Evolutionary conservation across 805 yeast genomes (phyloP).

Genomic region (Hanseniaspora pseudoguilliermondii): DNA sequence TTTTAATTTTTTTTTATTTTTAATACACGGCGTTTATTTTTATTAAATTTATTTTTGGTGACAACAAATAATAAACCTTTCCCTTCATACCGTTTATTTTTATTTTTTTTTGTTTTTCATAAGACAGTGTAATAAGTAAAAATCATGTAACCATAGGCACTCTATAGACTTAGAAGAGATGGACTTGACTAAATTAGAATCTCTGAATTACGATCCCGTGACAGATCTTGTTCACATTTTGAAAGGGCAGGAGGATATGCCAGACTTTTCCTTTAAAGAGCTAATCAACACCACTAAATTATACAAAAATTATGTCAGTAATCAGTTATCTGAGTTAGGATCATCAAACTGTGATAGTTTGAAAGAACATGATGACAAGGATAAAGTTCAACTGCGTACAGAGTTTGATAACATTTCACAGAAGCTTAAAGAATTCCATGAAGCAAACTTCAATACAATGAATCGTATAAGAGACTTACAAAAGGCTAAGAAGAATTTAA

Average conservation of each 20-base stretch:
- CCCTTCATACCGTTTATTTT: background rate
- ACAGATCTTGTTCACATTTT: slow-evolving; percentile 41
- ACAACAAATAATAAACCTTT: background rate
- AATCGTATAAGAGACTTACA: slow-evolving; percentile 62
- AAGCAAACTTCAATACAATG: background rate
- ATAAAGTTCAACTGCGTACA: background rate
- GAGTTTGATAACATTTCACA: background rate
- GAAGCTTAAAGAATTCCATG: background rate
- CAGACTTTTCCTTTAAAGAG: slow-evolving; percentile 33
- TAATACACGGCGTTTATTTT: no score
- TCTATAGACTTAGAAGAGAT: background rate
- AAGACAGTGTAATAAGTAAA: background rate
- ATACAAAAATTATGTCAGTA: background rate
- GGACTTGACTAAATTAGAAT: slow-evolving; percentile 20
- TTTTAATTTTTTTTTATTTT: no score
- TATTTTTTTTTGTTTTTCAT: background rate
- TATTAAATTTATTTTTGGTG: background rate
- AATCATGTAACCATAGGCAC: background rate
- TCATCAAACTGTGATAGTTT: background rate
- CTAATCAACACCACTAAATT: slow-evolving; percentile 25
- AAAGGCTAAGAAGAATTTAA: slow-evolving; percentile 69
- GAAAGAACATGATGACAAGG: background rate
- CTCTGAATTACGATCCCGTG: slow-evolving; percentile 39
- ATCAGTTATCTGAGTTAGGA: background rate
- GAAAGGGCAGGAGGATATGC: slow-evolving; percentile 37